A percentile compares a stretch with the other conserved stretches of the same genome.
These are phyloP conservation scores for Ophiostoma triangulosporum DNA, from an alignment of 2,329 filamentous ascomycete genomes.

Conservation along the genomic window DNA sequence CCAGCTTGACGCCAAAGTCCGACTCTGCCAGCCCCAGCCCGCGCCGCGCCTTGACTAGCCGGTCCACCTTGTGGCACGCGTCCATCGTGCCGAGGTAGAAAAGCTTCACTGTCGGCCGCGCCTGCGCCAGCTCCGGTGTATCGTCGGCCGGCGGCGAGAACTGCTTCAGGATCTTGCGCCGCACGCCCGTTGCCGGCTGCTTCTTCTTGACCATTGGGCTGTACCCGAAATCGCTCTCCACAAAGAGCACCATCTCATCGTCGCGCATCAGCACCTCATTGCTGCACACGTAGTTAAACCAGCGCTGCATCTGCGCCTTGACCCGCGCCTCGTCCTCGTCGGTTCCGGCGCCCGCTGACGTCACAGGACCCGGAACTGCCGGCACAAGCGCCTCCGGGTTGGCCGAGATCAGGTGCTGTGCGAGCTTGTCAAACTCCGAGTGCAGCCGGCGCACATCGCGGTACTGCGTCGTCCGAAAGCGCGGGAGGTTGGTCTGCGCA, in stretches of 20 bases:
- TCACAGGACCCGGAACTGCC: constrained; percentile 86
- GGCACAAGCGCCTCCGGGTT: constrained; percentile 93
- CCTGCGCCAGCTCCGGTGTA: constrained; percentile 83
- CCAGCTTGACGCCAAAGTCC: constrained; percentile 83
- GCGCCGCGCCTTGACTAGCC: constrained; percentile 80
- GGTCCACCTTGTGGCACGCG: constrained; percentile 91
- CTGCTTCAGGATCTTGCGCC: constrained; percentile 92
- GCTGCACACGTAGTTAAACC: constrained; percentile 85
- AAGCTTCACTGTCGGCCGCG: constrained; percentile 80
- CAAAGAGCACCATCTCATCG: constrained; percentile 94
- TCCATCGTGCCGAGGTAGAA: constrained; percentile 97
- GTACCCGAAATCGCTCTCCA: constrained; percentile 98
- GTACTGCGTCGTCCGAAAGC: constrained; percentile 95
- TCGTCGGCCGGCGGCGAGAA: constrained; percentile 96
- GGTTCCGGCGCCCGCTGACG: constrained; percentile 85
- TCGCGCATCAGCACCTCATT: constrained; percentile 90
- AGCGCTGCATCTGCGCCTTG: constrained; percentile 80
- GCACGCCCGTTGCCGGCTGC: constrained; percentile 90
- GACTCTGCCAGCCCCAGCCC: constrained; percentile 84
- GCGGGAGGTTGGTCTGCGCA: constrained; percentile 85
- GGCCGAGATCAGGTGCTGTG: constrained; percentile 89
- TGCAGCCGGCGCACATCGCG: constrained; percentile 92
- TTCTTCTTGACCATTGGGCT: constrained; percentile 91
- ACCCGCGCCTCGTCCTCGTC: constrained; percentile 89
- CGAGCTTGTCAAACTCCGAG: constrained; percentile 92